Evolutionary conservation across 495 filamentous ascomycete genomes (phyloP).

Genomic region (Podospora pseudocomata): DNA sequence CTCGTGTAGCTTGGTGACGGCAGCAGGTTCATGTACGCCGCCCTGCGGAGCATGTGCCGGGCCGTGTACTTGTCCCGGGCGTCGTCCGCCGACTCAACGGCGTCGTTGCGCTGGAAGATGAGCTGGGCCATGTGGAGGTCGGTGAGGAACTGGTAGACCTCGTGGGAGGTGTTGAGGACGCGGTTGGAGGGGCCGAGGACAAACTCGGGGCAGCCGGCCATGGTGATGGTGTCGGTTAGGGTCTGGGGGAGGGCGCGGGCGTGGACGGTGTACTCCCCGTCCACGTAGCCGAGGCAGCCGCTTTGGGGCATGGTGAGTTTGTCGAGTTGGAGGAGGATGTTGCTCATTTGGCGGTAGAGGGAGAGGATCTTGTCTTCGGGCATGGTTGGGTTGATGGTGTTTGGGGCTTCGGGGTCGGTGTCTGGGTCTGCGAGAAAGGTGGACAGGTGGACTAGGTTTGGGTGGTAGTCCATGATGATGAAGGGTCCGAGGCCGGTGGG

Average conservation of each 20-base stretch:
- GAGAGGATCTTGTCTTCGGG: conserved; percentile 27
- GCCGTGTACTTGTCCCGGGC: conserved; percentile 38
- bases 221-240: conserved; percentile 27
- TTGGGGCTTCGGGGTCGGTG: conserved; percentile 8
- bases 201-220: conserved; percentile 23
- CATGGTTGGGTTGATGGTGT: conserved; percentile 32
- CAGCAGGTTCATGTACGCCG: conserved; percentile 30
- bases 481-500: conserved; percentile 40
- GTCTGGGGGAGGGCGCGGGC: conserved; percentile 29
- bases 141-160: conserved; percentile 41
- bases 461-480: conserved; percentile 47
- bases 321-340: conserved; percentile 37
- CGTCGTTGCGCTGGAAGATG: conserved; percentile 40
- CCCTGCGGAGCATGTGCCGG: conserved; percentile 33
- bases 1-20: neutral
- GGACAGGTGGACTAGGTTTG: conserved; percentile 32
- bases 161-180: conserved; percentile 32
- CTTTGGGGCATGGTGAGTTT: conserved; percentile 31
- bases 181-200: conserved; percentile 19
- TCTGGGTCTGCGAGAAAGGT: conserved; percentile 31
- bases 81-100: conserved; percentile 35
- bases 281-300: conserved; percentile 32
- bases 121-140: conserved; percentile 42
- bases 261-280: conserved; percentile 17
- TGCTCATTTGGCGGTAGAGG: conserved; percentile 36